Base-by-base conservation (phyloP, 2,329 filamentous ascomycete genomes). In the Botryotinia convoluta region DNA sequence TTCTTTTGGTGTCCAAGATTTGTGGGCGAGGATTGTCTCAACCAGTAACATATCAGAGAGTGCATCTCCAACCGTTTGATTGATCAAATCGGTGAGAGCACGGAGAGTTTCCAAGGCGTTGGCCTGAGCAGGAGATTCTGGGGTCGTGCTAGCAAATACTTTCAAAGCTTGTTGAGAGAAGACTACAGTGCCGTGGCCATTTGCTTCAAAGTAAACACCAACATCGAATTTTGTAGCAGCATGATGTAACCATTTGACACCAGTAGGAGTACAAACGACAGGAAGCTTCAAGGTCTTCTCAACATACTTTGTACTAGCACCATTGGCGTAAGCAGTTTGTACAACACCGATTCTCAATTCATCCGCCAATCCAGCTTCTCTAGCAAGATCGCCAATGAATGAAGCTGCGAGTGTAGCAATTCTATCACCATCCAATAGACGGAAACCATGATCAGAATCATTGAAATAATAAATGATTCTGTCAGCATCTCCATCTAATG, bases 171-270 rank as follows among this genome's bases (percentile, higher is more conserved):
- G 90, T 73, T 92, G 89, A 1, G 93, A 97, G 87, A 99, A 99
- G 72, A 98, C 91, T 51, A 98, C 92, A 16, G 96, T 99, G 77
- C 96, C 96, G 83, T 99, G 96, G 44, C 96, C 96, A 81, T 99
- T 99, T 77, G 96, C 96, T 85, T 99, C 96, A 80, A 99, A 99
- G 85, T 99, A 99, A 70, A 98, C 94, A 73, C 96, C 96, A 72
- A 98, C 91, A 79, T 99, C 96, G 79, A 97, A 97, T 77, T 95
- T 93, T 79, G 93, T 91, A 57, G 96, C 96, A n/a, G 94, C 96
- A 81, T 98, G 96, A 84, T 99, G 96, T 76, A 99, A 88, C 84
- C 98, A 93, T 87, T 99, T 99, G 75, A 99, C 96, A 77, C 96
- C 96, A 0, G 96, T 99, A 22, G 94, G 91, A 1, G 96, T 98